Evolutionary conservation across 108 stramenopile genomes (phyloP), one percentile per base, ranked within the genome.

Genomic region (Nitzschia sp.): DNA sequence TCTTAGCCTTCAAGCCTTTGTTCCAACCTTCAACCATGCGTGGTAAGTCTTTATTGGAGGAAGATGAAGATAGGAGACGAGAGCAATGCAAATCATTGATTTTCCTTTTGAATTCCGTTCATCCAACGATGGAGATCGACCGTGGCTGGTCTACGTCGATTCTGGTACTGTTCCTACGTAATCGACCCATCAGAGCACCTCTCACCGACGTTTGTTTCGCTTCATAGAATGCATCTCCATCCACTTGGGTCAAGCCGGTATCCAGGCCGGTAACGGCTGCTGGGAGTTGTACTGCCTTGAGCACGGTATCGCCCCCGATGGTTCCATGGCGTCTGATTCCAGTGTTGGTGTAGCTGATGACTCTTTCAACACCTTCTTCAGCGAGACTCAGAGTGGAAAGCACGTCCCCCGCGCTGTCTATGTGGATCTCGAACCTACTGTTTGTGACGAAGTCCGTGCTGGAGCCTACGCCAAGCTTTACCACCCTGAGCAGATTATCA

Each of bases 401-500:
- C 97, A 99, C 88, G 98, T 99, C 34, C 98, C 98, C 54, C 97
- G 98, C 75, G 95, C 97, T n/a, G 81, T 94, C 76, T 88, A 84
- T 76, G 97, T 98, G 53, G 98, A 99, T 92, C 79, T 99, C 54
- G 98, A 99, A 83, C 97, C 98, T 58, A 95, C 93, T 42, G 98
- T 99, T 46, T 96, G 95, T 76, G 97, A 97, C 85, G 95, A 94
- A 83, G 92, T 97, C 66, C 91, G 97, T 66, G 67, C 82, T 59
- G 94, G 95, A 58, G 81, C 85, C 36, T 97, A 96, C 92, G 72
- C 85, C 66, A 79, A 89, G 80, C 89, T 99, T 24, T 99, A 98
- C 95, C 98, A 99, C 79, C 98, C 98, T 19, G 98, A 99, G 68
- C 97, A 97, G 82, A 97, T 99, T 83, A 98, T 99, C 81, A 92